Evolutionary conservation across 257 asterid genomes (phyloP), one percentile per base, ranked within the genome.

Genomic region (Dorcoceras hygrometricum): DNA sequence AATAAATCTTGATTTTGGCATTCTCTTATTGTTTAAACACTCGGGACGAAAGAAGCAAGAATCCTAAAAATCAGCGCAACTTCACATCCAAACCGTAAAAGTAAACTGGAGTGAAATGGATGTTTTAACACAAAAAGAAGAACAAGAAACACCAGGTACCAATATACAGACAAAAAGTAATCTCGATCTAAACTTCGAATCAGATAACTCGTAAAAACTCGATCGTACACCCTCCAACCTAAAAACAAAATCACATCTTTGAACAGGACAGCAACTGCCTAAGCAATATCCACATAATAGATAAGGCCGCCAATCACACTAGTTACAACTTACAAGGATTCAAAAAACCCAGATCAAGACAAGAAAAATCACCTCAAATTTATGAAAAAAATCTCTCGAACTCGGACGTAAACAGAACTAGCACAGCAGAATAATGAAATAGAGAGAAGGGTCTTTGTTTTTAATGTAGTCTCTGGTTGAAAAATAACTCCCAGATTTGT

Each of bases 301-400:
- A 63, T 14, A 57, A 59, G 63, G 28, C 61, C 48, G 20, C 1
- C 26, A 51, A 25, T 26, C 20, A 27, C 10, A 28, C 6, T 7
- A 57, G 7, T 16, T 5, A 55, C 54, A 43, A 57, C 3, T 16
- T 5, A 55, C 54, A 43, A 28, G 20, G 28, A 69, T 46, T 32
- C 36, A 71, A 59, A 70, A 9, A 46, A 4, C 59, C 59, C 62
- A 73, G 61, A 64, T 19, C 0, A 46, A 68, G 23, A 19, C 3
- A 32, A 62, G 11, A 12, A 34, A 34, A 2, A 62, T 4, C 54
- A 14, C 54, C 54, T 46, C 54, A 18, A 46, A 14, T 43, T 43
- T 19, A 10, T 43, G n/a, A 12, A 43, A 4, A n/a, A 43, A 46
- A 46, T 46, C 54, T 46, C 20, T 39, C 8, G 22, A 34, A 22